A percentile compares a stretch with the other conserved stretches of the same genome.
Conservation (phyloP, 768 basidiomycete genomes). For the Tremella fuciformis region DNA sequence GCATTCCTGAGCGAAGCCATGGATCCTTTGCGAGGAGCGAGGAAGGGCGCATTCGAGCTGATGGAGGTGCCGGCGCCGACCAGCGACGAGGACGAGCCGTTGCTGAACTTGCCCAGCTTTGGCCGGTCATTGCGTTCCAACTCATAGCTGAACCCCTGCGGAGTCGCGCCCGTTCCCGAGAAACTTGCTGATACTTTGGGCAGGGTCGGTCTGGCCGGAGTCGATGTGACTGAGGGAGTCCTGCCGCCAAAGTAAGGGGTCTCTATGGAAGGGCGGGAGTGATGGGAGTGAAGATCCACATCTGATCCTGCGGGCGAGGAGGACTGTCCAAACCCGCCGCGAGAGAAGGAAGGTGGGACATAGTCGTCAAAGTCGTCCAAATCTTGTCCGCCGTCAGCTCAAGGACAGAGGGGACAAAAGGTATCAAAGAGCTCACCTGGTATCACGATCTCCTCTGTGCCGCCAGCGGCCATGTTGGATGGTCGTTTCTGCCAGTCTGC, state of each 20-base stretch:
- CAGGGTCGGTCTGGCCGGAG: slow-evolving; percentile 26
- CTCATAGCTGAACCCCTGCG: slow-evolving; percentile 10
- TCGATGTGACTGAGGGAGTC: slow-evolving; percentile 7
- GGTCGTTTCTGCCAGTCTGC: too few relatives aligned
- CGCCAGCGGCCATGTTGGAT: too few relatives aligned
- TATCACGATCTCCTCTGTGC: slow-evolving; percentile 28
- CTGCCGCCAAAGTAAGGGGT: slow-evolving; percentile 4
- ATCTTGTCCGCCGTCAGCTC: background rate
- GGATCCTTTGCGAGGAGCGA: slow-evolving; percentile 37
- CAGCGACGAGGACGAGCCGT: slow-evolving; percentile 39
- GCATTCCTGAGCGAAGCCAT: slow-evolving; percentile 42
- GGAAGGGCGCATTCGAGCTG: slow-evolving; percentile 25
- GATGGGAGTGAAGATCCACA: background rate
- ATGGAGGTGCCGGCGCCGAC: slow-evolving; percentile 32
- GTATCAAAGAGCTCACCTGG: slow-evolving; percentile 18
- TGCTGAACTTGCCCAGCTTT: slow-evolving; percentile 36
- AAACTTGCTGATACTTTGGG: slow-evolving; percentile 33
- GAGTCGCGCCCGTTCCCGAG: slow-evolving; percentile 19
- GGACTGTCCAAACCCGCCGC: slow-evolving; percentile 1
- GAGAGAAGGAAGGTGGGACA: slow-evolving; percentile 1
- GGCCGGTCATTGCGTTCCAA: slow-evolving; percentile 18
- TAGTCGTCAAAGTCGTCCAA: background rate
- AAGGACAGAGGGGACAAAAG: background rate
- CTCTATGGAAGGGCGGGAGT: slow-evolving; percentile 1
- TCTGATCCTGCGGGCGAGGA: slow-evolving; percentile 2